Evolutionary conservation across 192 early-diverging fungal genomes (phyloP).

Genomic region (Funneliformis geosporum): DNA sequence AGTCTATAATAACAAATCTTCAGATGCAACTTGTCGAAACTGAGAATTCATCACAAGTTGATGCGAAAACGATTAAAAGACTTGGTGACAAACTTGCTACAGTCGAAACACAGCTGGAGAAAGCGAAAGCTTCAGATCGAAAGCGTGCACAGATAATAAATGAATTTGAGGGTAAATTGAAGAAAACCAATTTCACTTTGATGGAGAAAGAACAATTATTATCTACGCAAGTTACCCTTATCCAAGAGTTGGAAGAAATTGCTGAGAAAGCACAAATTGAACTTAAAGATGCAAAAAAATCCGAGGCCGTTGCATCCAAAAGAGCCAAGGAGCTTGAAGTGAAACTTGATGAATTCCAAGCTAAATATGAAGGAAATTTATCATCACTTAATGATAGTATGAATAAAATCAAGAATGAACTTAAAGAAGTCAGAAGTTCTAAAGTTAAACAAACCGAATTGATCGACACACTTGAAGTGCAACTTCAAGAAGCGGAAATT

Average conservation of each 20-base stretch:
- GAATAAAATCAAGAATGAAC: neutral
- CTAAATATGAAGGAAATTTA: neutral
- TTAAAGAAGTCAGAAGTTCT: neutral
- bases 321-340: slow-evolving; percentile 2
- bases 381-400: neutral
- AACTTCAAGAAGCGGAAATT: neutral
- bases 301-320: neutral
- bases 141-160: neutral
- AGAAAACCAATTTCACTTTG: neutral
- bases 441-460: neutral
- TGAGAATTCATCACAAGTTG: neutral
- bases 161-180: slow-evolving; percentile 6
- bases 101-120: neutral
- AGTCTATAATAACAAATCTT: neutral
- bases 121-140: slow-evolving; percentile 4
- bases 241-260: neutral
- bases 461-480: neutral
- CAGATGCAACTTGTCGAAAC: neutral
- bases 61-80: neutral
- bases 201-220: slow-evolving; percentile 22
- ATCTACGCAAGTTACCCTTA: neutral
- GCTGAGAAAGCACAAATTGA: neutral
- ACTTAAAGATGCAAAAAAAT: neutral
- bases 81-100: slow-evolving; percentile 2
- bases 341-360: neutral